Evolutionary conservation across 2,329 filamentous ascomycete species (phyloP), one percentile per base, ranked within the genome.

Genomic region (Ophiostoma populinum): DNA sequence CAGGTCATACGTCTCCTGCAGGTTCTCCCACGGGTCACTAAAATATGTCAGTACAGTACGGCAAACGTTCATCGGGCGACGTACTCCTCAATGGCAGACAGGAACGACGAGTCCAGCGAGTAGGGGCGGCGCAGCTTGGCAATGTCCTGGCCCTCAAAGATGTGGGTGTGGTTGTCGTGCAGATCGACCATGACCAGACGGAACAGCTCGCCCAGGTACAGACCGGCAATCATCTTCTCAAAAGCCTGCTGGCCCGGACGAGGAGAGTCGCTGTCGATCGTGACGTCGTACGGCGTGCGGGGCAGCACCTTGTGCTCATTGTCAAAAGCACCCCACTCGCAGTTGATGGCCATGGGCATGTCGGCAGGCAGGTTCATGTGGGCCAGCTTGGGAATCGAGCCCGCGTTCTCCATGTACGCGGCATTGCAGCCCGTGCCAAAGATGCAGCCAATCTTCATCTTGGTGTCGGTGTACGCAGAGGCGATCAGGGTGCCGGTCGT

Each of bases 381-480:
- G 9, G 80, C 82, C 36, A 98, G 72, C 66, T 98, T 98, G 44
- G 86, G 87, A 44, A 98, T 83, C 10, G 78, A 81, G 44, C 83
- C 85, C 44, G 73, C 81, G 50, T 92, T 61, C 58, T 98, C 90
- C 80, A 98, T 92, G 62, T 98, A 98, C 25, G 90, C 90, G 26
- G 87, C 90, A 51, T 98, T 98, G 62, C 90, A 94, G 40, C 90
- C 90, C 10, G 90, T 98, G 48, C 90, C 90, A 50, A 98, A 98
- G 52, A 98, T 98, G 58, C 87, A 94, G 37, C 90, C 90, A 49
- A 95, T 90, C 59, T 75, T 85, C 71, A 94, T 92, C 46, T 76
- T 73, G 30, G 76, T 63, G 53, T 98, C 86, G n/a, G 87, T 95
- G 59, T 98, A 98, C 20, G 83, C 79, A 18, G 87, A 95, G 41